Evolutionary conservation across 148 eudicot genomes (phyloP).

Genomic region (Nepenthes mirabilis): DNA sequence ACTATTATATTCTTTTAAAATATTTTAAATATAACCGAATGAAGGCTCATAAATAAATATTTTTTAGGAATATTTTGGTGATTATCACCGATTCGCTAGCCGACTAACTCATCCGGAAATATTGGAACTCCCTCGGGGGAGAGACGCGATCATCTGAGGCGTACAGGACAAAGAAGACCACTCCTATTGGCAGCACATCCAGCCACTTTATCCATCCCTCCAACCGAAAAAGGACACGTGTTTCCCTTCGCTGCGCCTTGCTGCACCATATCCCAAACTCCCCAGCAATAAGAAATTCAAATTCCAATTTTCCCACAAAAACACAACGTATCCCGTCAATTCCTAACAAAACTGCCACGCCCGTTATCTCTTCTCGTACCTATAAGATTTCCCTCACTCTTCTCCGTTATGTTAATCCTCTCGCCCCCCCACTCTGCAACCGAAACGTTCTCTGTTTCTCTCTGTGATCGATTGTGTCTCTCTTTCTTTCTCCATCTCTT

Average conservation of each 20-base stretch:
- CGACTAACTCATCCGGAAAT: too few species aligned
- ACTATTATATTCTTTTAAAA: too few species aligned
- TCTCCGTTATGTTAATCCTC: not conserved
- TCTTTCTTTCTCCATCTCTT: not conserved
- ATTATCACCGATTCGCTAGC: too few species aligned
- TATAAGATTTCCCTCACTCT: not conserved
- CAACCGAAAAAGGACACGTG: not conserved
- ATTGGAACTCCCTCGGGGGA: too few species aligned
- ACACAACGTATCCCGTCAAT: not conserved
- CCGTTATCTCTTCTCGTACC: not conserved
- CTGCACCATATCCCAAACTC: conserved; percentile 1
- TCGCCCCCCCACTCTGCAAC: not conserved
- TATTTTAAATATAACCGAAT: too few species aligned
- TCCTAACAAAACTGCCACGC: not conserved
- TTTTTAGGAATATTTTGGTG: too few species aligned
- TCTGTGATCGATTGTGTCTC: too few species aligned
- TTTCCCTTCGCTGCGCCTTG: not conserved
- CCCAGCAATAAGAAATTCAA: conserved; percentile 4
- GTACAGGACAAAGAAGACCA: too few species aligned
- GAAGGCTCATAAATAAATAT: too few species aligned
- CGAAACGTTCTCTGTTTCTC: not conserved
- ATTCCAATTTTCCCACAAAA: conserved; percentile 8
- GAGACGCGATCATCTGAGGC: too few species aligned
- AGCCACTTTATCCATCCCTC: too few species aligned
- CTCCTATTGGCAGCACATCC: too few species aligned